Conservation (phyloP, 139 green algal genomes). For the Haematococcus lacustris region DNA sequence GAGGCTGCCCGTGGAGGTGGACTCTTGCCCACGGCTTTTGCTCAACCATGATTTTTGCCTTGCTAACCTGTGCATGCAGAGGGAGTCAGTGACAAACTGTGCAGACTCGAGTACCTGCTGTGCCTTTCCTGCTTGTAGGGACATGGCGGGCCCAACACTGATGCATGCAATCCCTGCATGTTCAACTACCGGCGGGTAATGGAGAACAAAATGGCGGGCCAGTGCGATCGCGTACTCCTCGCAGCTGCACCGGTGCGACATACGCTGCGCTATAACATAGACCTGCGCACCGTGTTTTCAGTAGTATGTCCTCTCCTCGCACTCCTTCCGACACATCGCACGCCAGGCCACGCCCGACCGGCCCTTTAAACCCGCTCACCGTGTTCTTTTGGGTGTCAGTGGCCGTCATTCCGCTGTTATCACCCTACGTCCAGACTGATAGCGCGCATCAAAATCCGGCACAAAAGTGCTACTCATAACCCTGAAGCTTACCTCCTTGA, state of each 20-base stretch:
- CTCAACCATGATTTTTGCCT: slow-evolving; percentile 80
- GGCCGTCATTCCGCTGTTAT: slow-evolving; percentile 82
- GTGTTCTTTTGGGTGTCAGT: slow-evolving; percentile 94
- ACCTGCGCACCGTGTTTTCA: slow-evolving; percentile 78
- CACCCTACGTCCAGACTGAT: slow-evolving; percentile 37
- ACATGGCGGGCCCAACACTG: too few species aligned
- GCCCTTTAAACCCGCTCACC: too few species aligned
- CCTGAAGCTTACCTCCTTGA: slow-evolving; percentile 18
- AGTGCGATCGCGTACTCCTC: slow-evolving; percentile 87
- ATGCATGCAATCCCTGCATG: too few species aligned
- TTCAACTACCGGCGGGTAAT: slow-evolving; percentile 65
- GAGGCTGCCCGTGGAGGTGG: slow-evolving; percentile 37
- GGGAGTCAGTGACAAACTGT: too few species aligned
- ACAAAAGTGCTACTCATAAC: too few species aligned
- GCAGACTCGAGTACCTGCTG: too few species aligned
- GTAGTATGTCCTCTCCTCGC: too few species aligned
- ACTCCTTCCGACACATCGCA: too few species aligned
- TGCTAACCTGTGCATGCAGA: slow-evolving; percentile 62
- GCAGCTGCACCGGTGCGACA: slow-evolving; percentile 44
- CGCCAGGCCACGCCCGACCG: too few species aligned
- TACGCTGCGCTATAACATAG: slow-evolving; percentile 78
- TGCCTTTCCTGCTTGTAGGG: too few species aligned
- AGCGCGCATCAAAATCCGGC: too few species aligned
- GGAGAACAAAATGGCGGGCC: slow-evolving; percentile 75
- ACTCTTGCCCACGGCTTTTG: slow-evolving; percentile 78